Conservation (phyloP, 2,329 filamentous ascomycete genomes). For the Trichophyton mentagrophytes region DNA sequence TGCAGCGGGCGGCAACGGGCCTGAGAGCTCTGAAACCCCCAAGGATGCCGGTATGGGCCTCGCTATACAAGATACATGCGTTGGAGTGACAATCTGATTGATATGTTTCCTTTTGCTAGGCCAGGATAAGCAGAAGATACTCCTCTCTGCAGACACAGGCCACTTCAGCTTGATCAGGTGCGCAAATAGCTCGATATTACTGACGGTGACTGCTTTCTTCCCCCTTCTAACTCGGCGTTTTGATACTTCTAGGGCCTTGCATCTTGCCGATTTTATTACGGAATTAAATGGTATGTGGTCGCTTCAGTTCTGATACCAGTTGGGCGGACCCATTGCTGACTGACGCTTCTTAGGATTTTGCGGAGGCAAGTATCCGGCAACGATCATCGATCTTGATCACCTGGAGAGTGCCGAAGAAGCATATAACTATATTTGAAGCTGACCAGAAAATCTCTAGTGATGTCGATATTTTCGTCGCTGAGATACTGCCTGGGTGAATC, state of each 20-base stretch:
- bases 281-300: slow-evolving; percentile 35
- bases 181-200: slow-evolving; percentile 13
- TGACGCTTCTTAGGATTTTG: slow-evolving; percentile 30
- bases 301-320: not conserved
- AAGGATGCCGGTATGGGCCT: slow-evolving; percentile 8
- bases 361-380: slow-evolving; percentile 29
- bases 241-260: slow-evolving; percentile 28
- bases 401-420: not conserved
- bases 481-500: slow-evolving; percentile 75
- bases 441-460: slow-evolving; percentile 39
- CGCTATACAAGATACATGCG: not conserved
- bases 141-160: slow-evolving; percentile 35
- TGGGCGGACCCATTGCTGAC: slow-evolving; percentile 2
- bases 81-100: not conserved
- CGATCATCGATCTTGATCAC: not conserved
- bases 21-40: slow-evolving; percentile 2
- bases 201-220: not conserved
- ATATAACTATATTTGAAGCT: not conserved
- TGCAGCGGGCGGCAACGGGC: slow-evolving; percentile 1
- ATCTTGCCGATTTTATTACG: slow-evolving; percentile 40
- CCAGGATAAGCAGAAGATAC: slow-evolving; percentile 39
- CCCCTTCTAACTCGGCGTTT: not conserved
- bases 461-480: slow-evolving; percentile 91
- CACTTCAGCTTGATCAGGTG: slow-evolving; percentile 41
- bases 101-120: slow-evolving; percentile 16